Percentiles rank a stretch among this genome's conserved stretches.
These are phyloP conservation scores for Solanum pinnatisectum DNA, from an alignment of 257 asterid species.

Conservation along the genomic window DNA sequence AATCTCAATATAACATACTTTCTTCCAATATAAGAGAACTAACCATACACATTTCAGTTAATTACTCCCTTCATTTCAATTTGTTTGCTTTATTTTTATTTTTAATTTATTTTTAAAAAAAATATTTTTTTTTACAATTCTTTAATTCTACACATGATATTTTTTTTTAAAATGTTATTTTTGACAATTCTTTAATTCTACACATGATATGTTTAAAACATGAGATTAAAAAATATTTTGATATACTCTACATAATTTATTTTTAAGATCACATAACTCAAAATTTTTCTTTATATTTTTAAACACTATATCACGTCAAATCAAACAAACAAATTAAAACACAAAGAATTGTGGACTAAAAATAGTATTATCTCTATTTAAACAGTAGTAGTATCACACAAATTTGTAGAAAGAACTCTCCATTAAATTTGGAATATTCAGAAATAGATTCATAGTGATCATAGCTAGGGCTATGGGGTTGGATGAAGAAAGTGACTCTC, in stretches of 20 bases:
- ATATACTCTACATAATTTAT: no score
- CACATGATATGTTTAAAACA: accelerated
- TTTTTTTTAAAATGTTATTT: no score
- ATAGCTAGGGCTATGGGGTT: background rate
- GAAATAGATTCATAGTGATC: background rate
- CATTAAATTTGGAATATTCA: background rate
- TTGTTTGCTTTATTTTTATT: no score
- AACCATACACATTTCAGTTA: background rate
- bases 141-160: no score
- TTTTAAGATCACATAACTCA: no score
- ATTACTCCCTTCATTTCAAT: background rate
- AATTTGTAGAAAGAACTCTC: background rate
- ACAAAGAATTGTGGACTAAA: background rate
- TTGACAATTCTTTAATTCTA: no score
- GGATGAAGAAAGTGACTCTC: background rate
- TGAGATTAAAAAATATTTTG: no score
- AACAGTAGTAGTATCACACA: background rate
- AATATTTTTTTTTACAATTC: no score
- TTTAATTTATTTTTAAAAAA: no score
- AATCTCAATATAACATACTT: background rate
- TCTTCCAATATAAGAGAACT: background rate
- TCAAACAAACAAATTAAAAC: no score
- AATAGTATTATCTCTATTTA: background rate
- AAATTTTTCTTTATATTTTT: no score
- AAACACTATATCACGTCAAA: no score